A percentile compares a stretch with the other conserved stretches of the same genome.
Evolutionary conservation across 192 early-diverging fungal genomes (phyloP).

Genomic region (Chytriomyces hyalinus): DNA sequence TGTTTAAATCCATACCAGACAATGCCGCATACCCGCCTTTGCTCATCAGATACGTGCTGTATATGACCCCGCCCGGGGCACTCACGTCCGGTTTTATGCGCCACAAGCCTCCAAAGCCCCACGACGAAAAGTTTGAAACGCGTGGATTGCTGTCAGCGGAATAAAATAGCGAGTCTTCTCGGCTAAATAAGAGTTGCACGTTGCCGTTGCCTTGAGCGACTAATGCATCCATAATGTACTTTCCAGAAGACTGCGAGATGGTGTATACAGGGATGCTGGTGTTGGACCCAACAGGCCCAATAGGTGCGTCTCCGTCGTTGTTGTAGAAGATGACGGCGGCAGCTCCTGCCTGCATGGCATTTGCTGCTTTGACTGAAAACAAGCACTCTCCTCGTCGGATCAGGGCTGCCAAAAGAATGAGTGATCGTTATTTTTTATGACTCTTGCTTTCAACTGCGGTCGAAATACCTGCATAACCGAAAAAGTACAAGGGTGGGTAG

Average conservation of each 20-base stretch:
- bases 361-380: not conserved
- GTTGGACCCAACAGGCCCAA: slow-evolving; percentile 6
- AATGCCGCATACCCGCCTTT: slow-evolving; percentile 13
- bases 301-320: slow-evolving; percentile 17
- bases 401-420: slow-evolving; percentile 68
- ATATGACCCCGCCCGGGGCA: slow-evolving; percentile 42
- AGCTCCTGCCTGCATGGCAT: slow-evolving; percentile 19
- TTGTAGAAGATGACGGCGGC: slow-evolving; percentile 41
- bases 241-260: slow-evolving; percentile 6
- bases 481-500: slow-evolving; percentile 30
- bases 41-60: slow-evolving; percentile 28
- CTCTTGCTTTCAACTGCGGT: slow-evolving; percentile 58
- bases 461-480: slow-evolving; percentile 71
- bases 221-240: slow-evolving; percentile 1
- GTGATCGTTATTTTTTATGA: slow-evolving; percentile 47
- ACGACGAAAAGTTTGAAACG: slow-evolving; percentile 3
- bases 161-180: not conserved
- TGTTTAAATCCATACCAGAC: not conserved
- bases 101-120: slow-evolving; percentile 9
- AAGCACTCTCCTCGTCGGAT: slow-evolving; percentile 57
- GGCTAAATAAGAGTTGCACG: not conserved
- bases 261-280: slow-evolving; percentile 20
- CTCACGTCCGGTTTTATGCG: slow-evolving; percentile 38
- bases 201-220: slow-evolving; percentile 9
- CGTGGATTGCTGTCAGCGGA: not conserved